Evolutionary conservation across 2,329 filamentous ascomycete genomes (phyloP).

Genomic region (Fusarium dlaminii): DNA sequence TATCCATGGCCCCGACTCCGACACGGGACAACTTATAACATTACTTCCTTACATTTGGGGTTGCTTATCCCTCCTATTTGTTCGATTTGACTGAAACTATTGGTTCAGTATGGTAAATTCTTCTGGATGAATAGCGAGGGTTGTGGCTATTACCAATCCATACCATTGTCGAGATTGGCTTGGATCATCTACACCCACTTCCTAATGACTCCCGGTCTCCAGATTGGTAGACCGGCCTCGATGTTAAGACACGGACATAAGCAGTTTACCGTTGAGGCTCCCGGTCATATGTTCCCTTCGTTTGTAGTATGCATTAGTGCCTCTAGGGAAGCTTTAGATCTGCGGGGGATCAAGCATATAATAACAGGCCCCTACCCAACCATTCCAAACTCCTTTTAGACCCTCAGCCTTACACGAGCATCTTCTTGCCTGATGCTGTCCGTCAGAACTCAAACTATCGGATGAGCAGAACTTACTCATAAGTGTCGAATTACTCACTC

Average conservation of each 20-base stretch:
- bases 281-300: not conserved
- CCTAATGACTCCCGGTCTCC: not conserved
- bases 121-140: not conserved
- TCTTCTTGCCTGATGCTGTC: not conserved
- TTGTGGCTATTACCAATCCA: not conserved
- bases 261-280: conserved; percentile 6
- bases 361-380: not conserved
- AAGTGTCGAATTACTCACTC: not conserved
- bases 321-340: not conserved
- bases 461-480: not conserved
- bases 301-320: conserved; percentile 9
- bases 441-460: not conserved
- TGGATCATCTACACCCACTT: conserved; percentile 6
- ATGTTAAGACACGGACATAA: conserved; percentile 24
- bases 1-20: conserved; percentile 26
- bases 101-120: not conserved
- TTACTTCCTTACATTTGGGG: not conserved
- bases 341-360: conserved; percentile 1
- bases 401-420: not conserved
- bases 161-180: not conserved
- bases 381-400: not conserved
- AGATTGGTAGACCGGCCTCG: not conserved
- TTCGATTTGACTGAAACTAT: not conserved
- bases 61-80: not conserved
- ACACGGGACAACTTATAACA: conserved; percentile 6